Evolutionary conservation across 2,329 filamentous ascomycete genomes (phyloP).

Genomic region (Penicillium decumbens): DNA sequence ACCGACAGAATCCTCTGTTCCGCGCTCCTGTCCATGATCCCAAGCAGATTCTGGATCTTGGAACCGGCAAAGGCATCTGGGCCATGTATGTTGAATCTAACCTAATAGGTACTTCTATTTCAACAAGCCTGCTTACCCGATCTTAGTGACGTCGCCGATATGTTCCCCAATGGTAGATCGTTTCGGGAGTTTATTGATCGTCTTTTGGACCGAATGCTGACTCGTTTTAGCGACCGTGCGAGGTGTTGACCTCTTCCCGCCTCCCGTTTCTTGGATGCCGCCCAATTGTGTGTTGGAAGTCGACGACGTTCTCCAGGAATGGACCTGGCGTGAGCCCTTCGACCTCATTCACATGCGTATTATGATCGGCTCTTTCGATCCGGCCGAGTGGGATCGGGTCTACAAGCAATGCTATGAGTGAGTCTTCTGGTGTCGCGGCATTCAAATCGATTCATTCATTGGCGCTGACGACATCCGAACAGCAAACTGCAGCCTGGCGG

Average conservation of each 20-base stretch:
- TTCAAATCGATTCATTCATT: neutral
- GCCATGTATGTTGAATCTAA: slow-evolving; percentile 12
- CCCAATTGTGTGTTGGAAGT: slow-evolving; percentile 30
- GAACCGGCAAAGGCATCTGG: slow-evolving; percentile 17
- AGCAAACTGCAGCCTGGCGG: slow-evolving; percentile 20
- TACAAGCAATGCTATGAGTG: slow-evolving; percentile 20
- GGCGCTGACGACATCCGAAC: neutral
- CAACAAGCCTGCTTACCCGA: neutral
- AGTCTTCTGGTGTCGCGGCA: neutral
- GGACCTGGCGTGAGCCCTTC: slow-evolving; percentile 23
- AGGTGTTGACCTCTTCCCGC: slow-evolving; percentile 26
- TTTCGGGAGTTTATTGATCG: neutral
- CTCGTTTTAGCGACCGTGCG: slow-evolving; percentile 11
- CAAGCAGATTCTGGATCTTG: slow-evolving; percentile 14
- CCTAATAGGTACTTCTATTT: neutral
- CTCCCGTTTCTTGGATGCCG: slow-evolving; percentile 22
- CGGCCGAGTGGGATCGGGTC: slow-evolving; percentile 14
- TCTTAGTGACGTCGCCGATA: slow-evolving; percentile 20
- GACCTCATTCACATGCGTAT: slow-evolving; percentile 26
- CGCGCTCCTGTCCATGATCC: slow-evolving; percentile 7
- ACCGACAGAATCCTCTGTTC: slow-evolving; percentile 13
- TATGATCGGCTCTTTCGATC: slow-evolving; percentile 14
- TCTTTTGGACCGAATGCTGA: neutral
- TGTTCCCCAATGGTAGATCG: slow-evolving; percentile 15
- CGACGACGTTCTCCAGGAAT: slow-evolving; percentile 23